Conservation (phyloP, 768 basidiomycete species). For the Kwoniella europaea region DNA sequence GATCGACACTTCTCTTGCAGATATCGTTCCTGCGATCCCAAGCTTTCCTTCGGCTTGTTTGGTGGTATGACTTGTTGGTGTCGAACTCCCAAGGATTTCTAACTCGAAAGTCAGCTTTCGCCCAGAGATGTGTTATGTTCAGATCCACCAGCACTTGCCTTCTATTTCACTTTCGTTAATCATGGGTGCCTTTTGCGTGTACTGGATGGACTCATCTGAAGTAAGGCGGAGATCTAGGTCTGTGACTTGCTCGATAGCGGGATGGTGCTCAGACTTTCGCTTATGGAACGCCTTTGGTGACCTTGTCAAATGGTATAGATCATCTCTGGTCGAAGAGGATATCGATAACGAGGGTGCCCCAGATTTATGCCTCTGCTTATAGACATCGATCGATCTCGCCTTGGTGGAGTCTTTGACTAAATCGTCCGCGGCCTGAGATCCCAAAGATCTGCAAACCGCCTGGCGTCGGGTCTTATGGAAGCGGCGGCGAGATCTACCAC, state of each 20-base stretch:
- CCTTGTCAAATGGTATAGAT: constrained; percentile 6
- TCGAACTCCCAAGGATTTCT: background rate
- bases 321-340: background rate
- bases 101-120: background rate
- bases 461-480: background rate
- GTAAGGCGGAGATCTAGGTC: too few species aligned
- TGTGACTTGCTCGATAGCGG: background rate
- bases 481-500: background rate
- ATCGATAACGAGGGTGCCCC: constrained; percentile 11
- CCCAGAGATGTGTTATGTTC: background rate
- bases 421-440: constrained; percentile 11
- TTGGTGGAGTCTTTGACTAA: constrained; percentile 2
- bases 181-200: background rate
- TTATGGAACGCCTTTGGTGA: background rate
- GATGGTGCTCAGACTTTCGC: background rate
- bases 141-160: background rate
- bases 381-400: constrained; percentile 14
- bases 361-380: constrained; percentile 3
- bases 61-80: background rate
- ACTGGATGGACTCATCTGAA: too few species aligned
- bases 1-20: constrained; percentile 12
- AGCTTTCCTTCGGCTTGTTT: background rate
- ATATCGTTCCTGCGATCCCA: constrained; percentile 4
- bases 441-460: background rate
- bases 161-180: background rate